Base-by-base conservation (phyloP, 2,329 filamentous ascomycete species). In the Leptographium wingfieldii region DNA sequence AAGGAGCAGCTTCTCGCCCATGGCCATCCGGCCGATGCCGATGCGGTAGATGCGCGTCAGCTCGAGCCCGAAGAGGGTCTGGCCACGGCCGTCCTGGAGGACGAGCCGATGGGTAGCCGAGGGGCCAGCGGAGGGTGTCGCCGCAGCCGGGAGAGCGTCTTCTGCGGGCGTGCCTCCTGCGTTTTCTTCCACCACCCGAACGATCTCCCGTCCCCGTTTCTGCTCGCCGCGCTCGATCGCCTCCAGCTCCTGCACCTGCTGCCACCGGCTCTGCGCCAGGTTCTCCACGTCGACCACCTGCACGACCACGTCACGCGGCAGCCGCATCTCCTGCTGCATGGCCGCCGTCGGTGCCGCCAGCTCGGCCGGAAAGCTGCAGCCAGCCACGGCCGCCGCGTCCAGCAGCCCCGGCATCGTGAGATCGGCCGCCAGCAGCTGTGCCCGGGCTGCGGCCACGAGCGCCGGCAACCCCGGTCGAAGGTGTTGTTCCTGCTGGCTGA, bases 211-310 rank as follows among this genome's bases (percentile, higher is more conserved):
- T 0, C 94, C 94, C 49, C 83, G 81, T 0, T 80, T 89, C 64
- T 77, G 81, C 73, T 92, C 88, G 0, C 89, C 89, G 14, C 87
- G 79, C 67, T 87, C 84, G 53, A 84, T 76, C 52, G 84, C 81
- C 71, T 92, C 88, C 7, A 94, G 82, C 40, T 85, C 84, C 70
- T 96, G 90, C 38, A 96, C 81, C 71, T 96, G 90, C 64, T 90
- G 86, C 90, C 92, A 95, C 57, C 87, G 81, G 66, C 87, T 90
- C 58, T 81, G 79, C 2, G 85, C 81, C 25, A 97, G 80, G 68
- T 97, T 92, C 68, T 95, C 87, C 9, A 97, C 78, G 66, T 95
- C 91, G 1, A 96, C 74, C 0, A 97, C 82, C 71, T 97, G 94
- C 1, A 94, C 86, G 3, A 86, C 77, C 0, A 92, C 77, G 38